Evolutionary conservation across 2,329 filamentous ascomycete genomes (phyloP).

Genomic region (Fusarium secorum): DNA sequence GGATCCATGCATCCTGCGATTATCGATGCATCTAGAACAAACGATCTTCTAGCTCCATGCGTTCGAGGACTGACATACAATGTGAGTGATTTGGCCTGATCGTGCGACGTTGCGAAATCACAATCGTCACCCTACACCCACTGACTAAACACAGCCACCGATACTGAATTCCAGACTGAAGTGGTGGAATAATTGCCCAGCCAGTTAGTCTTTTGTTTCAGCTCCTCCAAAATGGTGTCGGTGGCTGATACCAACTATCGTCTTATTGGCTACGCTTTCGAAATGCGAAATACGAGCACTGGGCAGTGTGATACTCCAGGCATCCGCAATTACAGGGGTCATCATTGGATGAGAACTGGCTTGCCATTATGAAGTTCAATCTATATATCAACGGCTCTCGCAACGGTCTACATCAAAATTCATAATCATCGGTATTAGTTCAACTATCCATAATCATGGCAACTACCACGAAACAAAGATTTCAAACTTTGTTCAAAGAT

Average conservation of each 20-base stretch:
- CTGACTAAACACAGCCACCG: not conserved
- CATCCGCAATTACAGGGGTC: not conserved
- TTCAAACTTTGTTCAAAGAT: not conserved
- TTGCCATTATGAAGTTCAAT: too few relatives aligned
- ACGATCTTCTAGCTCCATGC: not conserved
- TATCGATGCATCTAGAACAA: not conserved
- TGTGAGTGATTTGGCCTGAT: not conserved
- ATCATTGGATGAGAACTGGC: not conserved
- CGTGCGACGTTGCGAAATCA: not conserved
- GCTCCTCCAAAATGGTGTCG: not conserved
- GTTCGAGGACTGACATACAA: not conserved
- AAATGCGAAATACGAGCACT: slow-evolving; percentile 28
- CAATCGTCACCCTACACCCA: not conserved
- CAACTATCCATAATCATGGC: not conserved
- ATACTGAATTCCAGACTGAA: not conserved
- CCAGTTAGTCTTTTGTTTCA: not conserved
- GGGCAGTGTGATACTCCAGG: not conserved
- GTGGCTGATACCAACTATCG: slow-evolving; percentile 1
- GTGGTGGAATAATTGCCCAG: not conserved
- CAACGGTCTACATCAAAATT: not conserved
- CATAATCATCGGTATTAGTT: not conserved
- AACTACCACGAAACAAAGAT: not conserved
- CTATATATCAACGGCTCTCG: slow-evolving; percentile 1
- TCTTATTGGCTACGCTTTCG: slow-evolving; percentile 4
- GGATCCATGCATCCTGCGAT: not conserved